These are phyloP conservation scores for Asterochloris erici DNA, from an alignment of 139 green algal genomes.

Conservation along the genomic window DNA sequence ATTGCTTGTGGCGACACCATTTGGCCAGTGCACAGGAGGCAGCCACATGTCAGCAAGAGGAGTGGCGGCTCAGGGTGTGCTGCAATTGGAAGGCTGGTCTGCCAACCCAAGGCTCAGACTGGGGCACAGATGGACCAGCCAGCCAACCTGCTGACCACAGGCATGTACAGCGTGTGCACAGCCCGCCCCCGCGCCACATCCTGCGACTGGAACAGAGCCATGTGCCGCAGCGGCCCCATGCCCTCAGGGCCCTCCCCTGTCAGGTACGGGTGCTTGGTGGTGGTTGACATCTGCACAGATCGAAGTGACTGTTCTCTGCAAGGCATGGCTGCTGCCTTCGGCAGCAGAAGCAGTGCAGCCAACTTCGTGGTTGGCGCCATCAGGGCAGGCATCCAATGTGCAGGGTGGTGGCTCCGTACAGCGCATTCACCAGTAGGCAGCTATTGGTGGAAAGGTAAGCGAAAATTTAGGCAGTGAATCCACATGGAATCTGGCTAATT, in stretches of 20 bases:
- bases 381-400: too few relatives aligned
- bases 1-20: background rate
- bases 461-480: too few relatives aligned
- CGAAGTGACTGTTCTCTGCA: too few relatives aligned
- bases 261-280: conserved; percentile 65
- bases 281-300: conserved; percentile 36
- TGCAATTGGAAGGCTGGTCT: background rate
- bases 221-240: conserved; percentile 54
- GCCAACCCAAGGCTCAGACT: background rate
- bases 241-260: conserved; percentile 33
- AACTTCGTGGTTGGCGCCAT: too few relatives aligned
- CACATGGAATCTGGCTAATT: too few relatives aligned
- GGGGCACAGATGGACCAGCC: too few relatives aligned
- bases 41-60: background rate
- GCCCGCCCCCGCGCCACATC: conserved; percentile 39
- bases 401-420: too few relatives aligned
- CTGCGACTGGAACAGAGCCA: conserved; percentile 60
- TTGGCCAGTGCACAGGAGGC: background rate
- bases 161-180: conserved; percentile 58
- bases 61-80: too few relatives aligned
- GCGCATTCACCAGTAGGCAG: too few relatives aligned
- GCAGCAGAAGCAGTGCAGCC: too few relatives aligned
- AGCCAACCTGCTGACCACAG: conserved; percentile 23
- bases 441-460: too few relatives aligned
- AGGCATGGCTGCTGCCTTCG: too few relatives aligned